phyloP scores from a whole-genome alignment of 495 filamentous ascomycete genomes.

The Parmelia sp. region DNA sequence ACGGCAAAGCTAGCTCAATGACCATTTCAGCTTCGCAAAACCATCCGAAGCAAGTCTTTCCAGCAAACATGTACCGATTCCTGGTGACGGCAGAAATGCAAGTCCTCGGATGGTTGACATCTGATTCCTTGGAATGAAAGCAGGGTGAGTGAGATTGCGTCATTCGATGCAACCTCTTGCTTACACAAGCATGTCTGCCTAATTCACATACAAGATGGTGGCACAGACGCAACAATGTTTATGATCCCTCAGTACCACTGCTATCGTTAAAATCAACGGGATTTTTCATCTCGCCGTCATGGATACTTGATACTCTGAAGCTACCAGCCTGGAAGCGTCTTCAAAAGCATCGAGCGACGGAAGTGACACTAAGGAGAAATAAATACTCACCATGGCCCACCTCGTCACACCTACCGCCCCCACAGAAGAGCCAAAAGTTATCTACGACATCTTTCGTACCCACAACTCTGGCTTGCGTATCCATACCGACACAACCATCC shows the following conservation, averaged over 20 bases:
- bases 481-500: constrained; percentile 8
- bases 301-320: neutral
- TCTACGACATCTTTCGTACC: constrained; percentile 3
- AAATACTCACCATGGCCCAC: neutral
- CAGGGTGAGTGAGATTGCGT: too few relatives aligned
- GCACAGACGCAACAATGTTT: too few relatives aligned
- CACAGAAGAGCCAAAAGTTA: neutral
- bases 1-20: too few relatives aligned
- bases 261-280: neutral
- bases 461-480: constrained; percentile 10
- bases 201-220: too few relatives aligned
- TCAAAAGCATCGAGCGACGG: neutral
- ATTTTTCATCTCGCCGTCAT: neutral
- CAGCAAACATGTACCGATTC: too few relatives aligned
- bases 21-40: too few relatives aligned
- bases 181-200: too few relatives aligned
- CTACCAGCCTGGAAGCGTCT: neutral
- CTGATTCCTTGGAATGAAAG: too few relatives aligned
- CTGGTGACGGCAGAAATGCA: too few relatives aligned
- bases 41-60: too few relatives aligned
- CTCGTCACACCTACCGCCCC: neutral
- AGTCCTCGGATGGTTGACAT: too few relatives aligned
- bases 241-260: neutral
- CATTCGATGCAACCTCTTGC: too few relatives aligned
- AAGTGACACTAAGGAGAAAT: neutral